Conservation (phyloP, 1,139 yeast genomes). For the Magnusiomyces tetraspermus region DNA sequence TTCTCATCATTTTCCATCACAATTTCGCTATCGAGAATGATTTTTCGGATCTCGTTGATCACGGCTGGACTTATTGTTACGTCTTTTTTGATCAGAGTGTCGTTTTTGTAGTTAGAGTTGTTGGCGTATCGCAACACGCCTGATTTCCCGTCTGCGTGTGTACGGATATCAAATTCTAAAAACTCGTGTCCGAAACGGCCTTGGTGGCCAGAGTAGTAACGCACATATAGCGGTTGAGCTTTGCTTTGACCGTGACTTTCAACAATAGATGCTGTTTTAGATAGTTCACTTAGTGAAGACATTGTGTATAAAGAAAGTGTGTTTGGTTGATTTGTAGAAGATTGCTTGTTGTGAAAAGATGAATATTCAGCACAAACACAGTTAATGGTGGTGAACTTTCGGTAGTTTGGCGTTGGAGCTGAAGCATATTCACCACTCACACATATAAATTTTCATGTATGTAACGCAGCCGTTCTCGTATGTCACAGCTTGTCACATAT, state of each 20-base stretch:
- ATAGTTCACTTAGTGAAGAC: neutral
- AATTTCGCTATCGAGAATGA: slow-evolving; percentile 36
- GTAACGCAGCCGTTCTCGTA: no score
- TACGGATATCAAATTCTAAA: slow-evolving; percentile 37
- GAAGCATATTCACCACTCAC: no score
- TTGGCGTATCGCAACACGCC: slow-evolving; percentile 39
- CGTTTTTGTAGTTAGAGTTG: slow-evolving; percentile 40
- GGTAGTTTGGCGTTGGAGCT: no score
- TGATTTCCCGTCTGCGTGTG: slow-evolving; percentile 28
- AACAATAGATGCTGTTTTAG: neutral
- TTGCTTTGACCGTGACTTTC: slow-evolving; percentile 1
- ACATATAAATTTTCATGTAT: no score
- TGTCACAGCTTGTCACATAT: no score
- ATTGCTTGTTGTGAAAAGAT: no score
- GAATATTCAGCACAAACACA: no score
- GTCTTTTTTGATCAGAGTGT: slow-evolving; percentile 36
- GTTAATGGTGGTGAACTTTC: no score
- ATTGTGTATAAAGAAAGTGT: no score
- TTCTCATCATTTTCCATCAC: slow-evolving; percentile 35
- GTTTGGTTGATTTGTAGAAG: no score
- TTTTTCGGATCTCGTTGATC: slow-evolving; percentile 30
- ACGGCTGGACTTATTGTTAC: slow-evolving; percentile 34
- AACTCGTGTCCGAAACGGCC: slow-evolving; percentile 42
- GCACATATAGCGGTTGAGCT: slow-evolving; percentile 31
- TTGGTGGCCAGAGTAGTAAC: slow-evolving; percentile 38